These are phyloP conservation scores for Capsicum pubescens DNA, from an alignment of 257 asterid genomes.

Conservation along the genomic window DNA sequence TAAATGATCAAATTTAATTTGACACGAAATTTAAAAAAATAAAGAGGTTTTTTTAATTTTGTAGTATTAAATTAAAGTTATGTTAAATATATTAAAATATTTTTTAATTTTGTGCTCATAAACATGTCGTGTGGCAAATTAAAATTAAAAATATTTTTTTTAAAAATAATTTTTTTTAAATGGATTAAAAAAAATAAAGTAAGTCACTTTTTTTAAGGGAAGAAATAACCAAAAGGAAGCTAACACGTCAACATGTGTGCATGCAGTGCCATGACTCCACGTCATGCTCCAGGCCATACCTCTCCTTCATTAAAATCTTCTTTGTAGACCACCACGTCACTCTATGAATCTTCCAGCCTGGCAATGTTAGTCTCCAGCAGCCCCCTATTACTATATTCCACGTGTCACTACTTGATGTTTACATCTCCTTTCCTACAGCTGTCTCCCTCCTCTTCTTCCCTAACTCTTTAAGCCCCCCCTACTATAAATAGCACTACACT, in stretches of 20 bases:
- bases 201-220: too few species aligned
- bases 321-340: slow-evolving; percentile 40
- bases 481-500: background rate
- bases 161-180: too few species aligned
- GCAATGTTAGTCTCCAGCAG: slow-evolving; percentile 27
- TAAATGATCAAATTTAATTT: too few species aligned
- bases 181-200: too few species aligned
- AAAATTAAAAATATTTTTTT: too few species aligned
- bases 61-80: too few species aligned
- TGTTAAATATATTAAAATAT: too few species aligned
- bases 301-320: background rate
- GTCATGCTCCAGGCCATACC: background rate
- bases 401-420: slow-evolving; percentile 42
- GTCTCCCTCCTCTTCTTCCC: slow-evolving; percentile 30
- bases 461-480: background rate
- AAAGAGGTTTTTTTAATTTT: too few species aligned
- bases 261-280: slow-evolving; percentile 6
- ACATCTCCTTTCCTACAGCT: slow-evolving; percentile 44
- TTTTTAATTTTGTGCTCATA: too few species aligned
- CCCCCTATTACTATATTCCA: slow-evolving; percentile 27
- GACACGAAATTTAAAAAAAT: too few species aligned
- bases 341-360: slow-evolving; percentile 51
- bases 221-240: too few species aligned
- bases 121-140: too few species aligned
- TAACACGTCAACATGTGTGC: background rate